Conservation (phyloP, 306 rosid species). For the Prunus kanzakura region DNA sequence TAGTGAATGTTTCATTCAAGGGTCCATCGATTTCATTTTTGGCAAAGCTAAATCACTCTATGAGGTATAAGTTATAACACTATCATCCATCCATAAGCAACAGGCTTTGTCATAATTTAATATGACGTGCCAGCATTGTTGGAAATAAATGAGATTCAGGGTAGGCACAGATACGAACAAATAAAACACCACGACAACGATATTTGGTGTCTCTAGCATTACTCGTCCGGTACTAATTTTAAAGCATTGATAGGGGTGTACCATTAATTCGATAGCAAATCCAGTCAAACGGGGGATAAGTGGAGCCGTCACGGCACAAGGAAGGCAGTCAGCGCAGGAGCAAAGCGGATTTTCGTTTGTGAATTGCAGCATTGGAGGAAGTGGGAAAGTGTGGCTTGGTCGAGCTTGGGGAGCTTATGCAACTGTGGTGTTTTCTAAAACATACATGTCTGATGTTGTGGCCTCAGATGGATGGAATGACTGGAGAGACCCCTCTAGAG, state of each 20-base stretch:
- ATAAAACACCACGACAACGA: too few species aligned
- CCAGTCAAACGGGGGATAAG: constrained; percentile 33
- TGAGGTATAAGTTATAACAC: constrained; percentile 40
- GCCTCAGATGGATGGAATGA: constrained; percentile 76
- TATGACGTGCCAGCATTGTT: too few species aligned
- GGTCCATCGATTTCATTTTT: constrained; percentile 86
- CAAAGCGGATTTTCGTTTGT: constrained; percentile 70
- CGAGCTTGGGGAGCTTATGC: constrained; percentile 81
- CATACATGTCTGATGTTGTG: constrained; percentile 62
- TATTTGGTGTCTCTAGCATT: neutral
- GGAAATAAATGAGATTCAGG: too few species aligned
- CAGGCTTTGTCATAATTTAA: too few species aligned
- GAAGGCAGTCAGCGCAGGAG: constrained; percentile 43
- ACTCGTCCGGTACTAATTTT: neutral
- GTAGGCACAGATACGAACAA: too few species aligned
- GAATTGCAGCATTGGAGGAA: constrained; percentile 68
- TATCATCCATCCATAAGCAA: too few species aligned
- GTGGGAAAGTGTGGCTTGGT: constrained; percentile 81
- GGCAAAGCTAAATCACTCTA: constrained; percentile 76
- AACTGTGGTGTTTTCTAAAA: constrained; percentile 54
- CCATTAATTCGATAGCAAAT: constrained; percentile 52
- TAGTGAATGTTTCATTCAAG: constrained; percentile 70
- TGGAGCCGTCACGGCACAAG: constrained; percentile 80
- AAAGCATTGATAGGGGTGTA: constrained; percentile 46
- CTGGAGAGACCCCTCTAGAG: constrained; percentile 67